A percentile compares a stretch with the other conserved stretches of the same genome.
Conservation (phyloP, 1,139 yeast genomes). For the Taphrina wiesneri region DNA sequence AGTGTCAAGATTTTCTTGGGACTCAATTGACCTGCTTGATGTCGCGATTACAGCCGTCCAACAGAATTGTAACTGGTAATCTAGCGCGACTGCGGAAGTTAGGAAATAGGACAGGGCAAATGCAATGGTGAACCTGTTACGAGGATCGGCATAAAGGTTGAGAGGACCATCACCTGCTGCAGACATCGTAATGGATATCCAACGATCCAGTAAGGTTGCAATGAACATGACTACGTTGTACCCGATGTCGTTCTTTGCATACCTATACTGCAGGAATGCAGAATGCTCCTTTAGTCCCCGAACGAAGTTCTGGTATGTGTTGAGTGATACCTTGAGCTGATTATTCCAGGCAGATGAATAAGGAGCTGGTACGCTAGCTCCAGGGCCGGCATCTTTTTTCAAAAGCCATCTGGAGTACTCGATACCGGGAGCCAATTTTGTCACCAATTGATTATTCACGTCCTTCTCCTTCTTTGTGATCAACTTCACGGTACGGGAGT, state of each 20-base stretch:
- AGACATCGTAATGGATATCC: slow-evolving; percentile 18
- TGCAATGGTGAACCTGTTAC: slow-evolving; percentile 2
- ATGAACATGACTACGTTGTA: slow-evolving; percentile 24
- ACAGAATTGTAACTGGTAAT: slow-evolving; percentile 16
- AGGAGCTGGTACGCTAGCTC: slow-evolving; percentile 11
- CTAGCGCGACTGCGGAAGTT: slow-evolving; percentile 19
- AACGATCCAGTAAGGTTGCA: slow-evolving; percentile 14
- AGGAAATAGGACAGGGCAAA: slow-evolving; percentile 17
- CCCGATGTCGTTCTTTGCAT: slow-evolving; percentile 19
- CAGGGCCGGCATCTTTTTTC: slow-evolving; percentile 18
- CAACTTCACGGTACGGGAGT: background rate
- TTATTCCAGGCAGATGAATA: slow-evolving; percentile 21
- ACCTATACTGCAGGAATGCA: slow-evolving; percentile 12
- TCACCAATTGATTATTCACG: background rate
- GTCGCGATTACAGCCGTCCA: slow-evolving; percentile 24
- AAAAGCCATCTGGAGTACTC: slow-evolving; percentile 23
- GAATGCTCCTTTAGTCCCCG: slow-evolving; percentile 20
- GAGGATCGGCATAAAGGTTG: slow-evolving; percentile 3
- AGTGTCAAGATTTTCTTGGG: background rate
- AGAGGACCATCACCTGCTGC: slow-evolving; percentile 22
- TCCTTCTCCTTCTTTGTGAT: background rate
- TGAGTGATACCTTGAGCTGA: slow-evolving; percentile 14
- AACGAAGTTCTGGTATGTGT: slow-evolving; percentile 11
- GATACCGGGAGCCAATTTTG: slow-evolving; percentile 11
- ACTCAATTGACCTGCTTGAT: background rate